Conservation (phyloP, 305 asterid genomes). For the Nicotiana rustica region DNA sequence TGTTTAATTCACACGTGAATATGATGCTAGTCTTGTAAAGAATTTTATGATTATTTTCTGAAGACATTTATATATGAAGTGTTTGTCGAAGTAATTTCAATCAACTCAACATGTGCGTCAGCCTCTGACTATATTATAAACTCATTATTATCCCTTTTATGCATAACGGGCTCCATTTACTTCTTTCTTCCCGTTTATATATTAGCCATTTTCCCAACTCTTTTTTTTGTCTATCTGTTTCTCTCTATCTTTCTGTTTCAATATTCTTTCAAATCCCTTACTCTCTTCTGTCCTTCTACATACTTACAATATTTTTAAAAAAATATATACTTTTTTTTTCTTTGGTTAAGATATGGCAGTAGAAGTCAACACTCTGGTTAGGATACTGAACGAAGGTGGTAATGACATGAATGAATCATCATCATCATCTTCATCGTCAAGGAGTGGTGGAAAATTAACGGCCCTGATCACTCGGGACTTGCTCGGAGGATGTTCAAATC, state of each 20-base stretch:
- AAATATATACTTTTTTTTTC: not conserved
- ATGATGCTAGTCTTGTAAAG: too few species aligned
- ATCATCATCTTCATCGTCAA: constrained; percentile 32
- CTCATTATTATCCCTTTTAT: constrained; percentile 25
- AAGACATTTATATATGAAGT: too few species aligned
- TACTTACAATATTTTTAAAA: not conserved
- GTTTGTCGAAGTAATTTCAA: too few species aligned
- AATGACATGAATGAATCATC: constrained; percentile 45
- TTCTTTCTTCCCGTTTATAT: not conserved
- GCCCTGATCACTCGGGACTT: constrained; percentile 70
- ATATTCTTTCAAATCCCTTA: constrained; percentile 11
- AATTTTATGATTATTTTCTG: too few species aligned
- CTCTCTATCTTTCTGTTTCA: not conserved
- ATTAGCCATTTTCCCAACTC: not conserved
- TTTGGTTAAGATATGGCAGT: constrained; percentile 52
- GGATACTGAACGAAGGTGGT: constrained; percentile 48
- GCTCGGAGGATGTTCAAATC: constrained; percentile 67
- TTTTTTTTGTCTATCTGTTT: not conserved
- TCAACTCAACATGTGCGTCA: too few species aligned
- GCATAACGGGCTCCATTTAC: constrained; percentile 32
- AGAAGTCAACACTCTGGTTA: constrained; percentile 62
- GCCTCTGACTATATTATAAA: too few species aligned
- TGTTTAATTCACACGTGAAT: too few species aligned
- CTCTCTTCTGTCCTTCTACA: constrained; percentile 25
- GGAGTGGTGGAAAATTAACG: constrained; percentile 47